Evolutionary conservation across 2,329 filamentous ascomycete species (phyloP).

Genomic region (Ceratocystis smalleyi): DNA sequence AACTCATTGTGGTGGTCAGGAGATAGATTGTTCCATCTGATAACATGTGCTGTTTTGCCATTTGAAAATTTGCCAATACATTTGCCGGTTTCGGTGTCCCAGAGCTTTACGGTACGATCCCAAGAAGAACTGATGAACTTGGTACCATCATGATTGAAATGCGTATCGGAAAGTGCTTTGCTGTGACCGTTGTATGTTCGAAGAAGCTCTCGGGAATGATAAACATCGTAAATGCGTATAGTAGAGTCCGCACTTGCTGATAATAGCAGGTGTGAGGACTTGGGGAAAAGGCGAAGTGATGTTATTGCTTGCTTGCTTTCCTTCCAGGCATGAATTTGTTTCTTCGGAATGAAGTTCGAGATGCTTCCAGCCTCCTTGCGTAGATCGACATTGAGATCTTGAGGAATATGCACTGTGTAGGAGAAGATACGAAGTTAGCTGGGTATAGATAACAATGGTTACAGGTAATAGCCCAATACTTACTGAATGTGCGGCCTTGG

Average conservation of each 20-base stretch:
- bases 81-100: conserved; percentile 90
- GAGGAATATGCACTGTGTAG: conserved; percentile 65
- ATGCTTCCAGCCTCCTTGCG: conserved; percentile 62
- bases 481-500: conserved; percentile 75
- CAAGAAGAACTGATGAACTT: conserved; percentile 86
- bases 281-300: conserved; percentile 76
- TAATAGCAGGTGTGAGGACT: conserved; percentile 72
- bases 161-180: conserved; percentile 78
- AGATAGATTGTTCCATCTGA: conserved; percentile 87
- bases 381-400: conserved; percentile 75
- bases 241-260: conserved; percentile 82
- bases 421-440: conserved; percentile 7
- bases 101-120: conserved; percentile 91
- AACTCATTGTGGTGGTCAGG: conserved; percentile 71
- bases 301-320: conserved; percentile 72
- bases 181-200: conserved; percentile 83
- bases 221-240: conserved; percentile 88
- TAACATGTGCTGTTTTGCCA: conserved; percentile 86
- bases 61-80: conserved; percentile 82
- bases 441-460: not conserved
- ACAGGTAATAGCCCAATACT: not conserved
- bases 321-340: conserved; percentile 80
- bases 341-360: conserved; percentile 91
- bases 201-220: conserved; percentile 74
- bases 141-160: conserved; percentile 67